A percentile compares a stretch with the other conserved stretches of the same genome.
Conservation (phyloP, 2,329 filamentous ascomycete species). For the Fusarium cicatricum region DNA sequence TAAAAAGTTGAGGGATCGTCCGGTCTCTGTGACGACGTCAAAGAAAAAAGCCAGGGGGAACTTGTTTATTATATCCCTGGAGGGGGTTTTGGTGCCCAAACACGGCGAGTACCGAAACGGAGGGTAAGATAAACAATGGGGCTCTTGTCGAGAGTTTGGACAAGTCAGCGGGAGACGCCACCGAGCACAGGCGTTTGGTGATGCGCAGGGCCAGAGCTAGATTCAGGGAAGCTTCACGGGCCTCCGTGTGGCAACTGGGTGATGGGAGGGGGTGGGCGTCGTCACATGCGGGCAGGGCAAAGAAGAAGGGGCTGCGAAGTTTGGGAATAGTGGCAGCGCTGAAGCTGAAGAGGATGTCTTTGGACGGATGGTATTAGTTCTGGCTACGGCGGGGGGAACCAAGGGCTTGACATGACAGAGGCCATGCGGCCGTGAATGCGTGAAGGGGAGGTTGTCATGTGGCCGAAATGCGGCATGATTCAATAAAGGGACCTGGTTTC, state of each 20-base stretch:
- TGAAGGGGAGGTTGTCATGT: background rate
- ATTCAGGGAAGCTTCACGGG: background rate
- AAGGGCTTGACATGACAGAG: background rate
- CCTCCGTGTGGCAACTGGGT: background rate
- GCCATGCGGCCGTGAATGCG: background rate
- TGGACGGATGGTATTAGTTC: background rate
- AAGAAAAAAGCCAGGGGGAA: background rate
- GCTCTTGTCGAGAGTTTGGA: background rate
- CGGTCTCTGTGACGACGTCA: slow-evolving; percentile 4
- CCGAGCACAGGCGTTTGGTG: background rate
- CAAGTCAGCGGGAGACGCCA: slow-evolving; percentile 28
- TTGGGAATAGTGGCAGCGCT: background rate
- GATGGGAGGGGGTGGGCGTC: slow-evolving; percentile 7
- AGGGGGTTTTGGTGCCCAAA: slow-evolving; percentile 21
- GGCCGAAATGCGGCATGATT: background rate
- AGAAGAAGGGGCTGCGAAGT: background rate
- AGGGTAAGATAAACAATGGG: background rate
- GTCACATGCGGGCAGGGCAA: slow-evolving; percentile 30
- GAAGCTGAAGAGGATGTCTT: background rate
- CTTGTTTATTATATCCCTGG: background rate
- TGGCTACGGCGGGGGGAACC: background rate
- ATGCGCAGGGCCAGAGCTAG: background rate
- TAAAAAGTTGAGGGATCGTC: background rate
- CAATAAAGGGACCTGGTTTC: slow-evolving; percentile 3
- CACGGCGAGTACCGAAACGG: slow-evolving; percentile 15